Conservation (phyloP, 352 stramenopile genomes). For the Phytophthora aleatoria region DNA sequence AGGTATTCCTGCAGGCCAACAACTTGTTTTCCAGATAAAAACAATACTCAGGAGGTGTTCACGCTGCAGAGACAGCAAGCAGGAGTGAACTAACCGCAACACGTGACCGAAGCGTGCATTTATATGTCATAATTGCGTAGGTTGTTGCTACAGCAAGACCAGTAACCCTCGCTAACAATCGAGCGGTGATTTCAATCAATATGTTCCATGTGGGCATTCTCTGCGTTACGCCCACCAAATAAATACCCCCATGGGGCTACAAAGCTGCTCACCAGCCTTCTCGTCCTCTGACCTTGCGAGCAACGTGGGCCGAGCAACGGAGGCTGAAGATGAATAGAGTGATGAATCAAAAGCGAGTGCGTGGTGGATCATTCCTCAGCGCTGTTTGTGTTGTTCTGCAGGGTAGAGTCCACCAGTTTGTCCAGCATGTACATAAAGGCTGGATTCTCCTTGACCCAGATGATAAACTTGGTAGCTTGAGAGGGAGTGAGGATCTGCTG, state of each 20-base stretch:
- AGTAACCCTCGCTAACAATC: background rate
- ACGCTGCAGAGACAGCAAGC: background rate
- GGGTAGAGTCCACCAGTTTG: constrained; percentile 75
- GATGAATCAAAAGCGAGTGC: background rate
- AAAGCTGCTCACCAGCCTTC: constrained; percentile 10
- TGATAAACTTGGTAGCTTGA: constrained; percentile 86
- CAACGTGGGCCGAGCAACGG: background rate
- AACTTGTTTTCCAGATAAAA: constrained; percentile 40
- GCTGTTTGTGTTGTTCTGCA: constrained; percentile 35
- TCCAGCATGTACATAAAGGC: constrained; percentile 90
- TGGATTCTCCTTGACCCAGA: constrained; percentile 87
- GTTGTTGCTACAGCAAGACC: background rate
- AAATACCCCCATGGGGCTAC: constrained; percentile 24
- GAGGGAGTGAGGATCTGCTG: constrained; percentile 79
- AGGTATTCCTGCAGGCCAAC: constrained; percentile 48
- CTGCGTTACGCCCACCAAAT: constrained; percentile 18
- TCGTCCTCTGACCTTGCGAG: background rate
- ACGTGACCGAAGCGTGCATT: constrained; percentile 1
- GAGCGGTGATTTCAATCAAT: constrained; percentile 10
- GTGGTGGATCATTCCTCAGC: constrained; percentile 21
- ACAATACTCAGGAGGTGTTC: background rate
- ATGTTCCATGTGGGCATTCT: constrained; percentile 5
- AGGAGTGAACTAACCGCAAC: background rate
- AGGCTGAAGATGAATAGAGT: constrained; percentile 14
- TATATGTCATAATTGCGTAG: constrained; percentile 13